Evolutionary conservation across 768 basidiomycete genomes (phyloP), one percentile per base, ranked within the genome.

Genomic region (Piloderma croceum): DNA sequence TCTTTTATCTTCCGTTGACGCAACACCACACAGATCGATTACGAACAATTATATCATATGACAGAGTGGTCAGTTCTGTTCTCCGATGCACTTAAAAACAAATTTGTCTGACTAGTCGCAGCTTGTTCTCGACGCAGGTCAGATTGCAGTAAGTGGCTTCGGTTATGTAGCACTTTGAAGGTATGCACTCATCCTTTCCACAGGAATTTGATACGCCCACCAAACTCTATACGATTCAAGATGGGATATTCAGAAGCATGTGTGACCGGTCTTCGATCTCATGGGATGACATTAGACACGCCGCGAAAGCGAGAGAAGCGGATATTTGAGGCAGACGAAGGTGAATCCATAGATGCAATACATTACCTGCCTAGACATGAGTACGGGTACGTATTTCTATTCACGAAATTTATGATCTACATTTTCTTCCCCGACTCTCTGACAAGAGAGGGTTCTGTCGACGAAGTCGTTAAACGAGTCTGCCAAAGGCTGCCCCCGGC

Each of bases 1-100:
- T 38, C 12, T 41, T 34, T 34, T 13, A 19, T 7, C 5, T 6
- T 11, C 12, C 34, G 5, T 24, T 24, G 37, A 45, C 39, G n/a
- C 6, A 6, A 22, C 36, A 20, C 15, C 13, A 36, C 31, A 13
- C 31, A 70, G 83, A 90, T 61, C 80, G 89, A 22, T 61, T 90
- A 29, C 69, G 81, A 37, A 90, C 81, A 1, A 79, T 83, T 47
- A 67, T 81, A 43, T 67, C 68, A 10, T 81, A 81, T 45, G 81
- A 85, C 56, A 65, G 74, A 31, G 74, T 83, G 15, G 69, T 79
- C n/a, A n/a, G n/a, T n/a, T n/a, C n/a, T n/a, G n/a, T n/a, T n/a
- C n/a, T n/a, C n/a, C n/a, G n/a, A n/a, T n/a, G n/a, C n/a, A n/a
- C n/a, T n/a, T n/a, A n/a, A n/a, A n/a, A n/a, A n/a, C n/a, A n/a